These are phyloP conservation scores for Penicillium sp. DNA, from an alignment of 2,329 filamentous ascomycete species.

Conservation along the genomic window DNA sequence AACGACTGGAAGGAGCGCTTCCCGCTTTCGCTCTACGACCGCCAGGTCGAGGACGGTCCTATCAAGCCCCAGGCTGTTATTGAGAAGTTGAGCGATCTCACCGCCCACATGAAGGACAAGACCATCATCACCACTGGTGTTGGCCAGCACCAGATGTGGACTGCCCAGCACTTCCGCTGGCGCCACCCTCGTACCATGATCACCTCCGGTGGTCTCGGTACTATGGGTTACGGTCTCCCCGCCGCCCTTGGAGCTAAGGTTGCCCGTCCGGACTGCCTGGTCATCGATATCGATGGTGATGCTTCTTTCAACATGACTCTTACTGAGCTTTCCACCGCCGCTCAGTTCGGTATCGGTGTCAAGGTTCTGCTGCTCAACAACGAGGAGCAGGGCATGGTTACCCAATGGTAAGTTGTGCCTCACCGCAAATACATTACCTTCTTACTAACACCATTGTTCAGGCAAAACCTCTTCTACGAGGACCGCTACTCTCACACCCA, in stretches of 20 bases:
- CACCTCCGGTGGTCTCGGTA: slow-evolving; percentile 91
- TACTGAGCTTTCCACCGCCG: slow-evolving; percentile 88
- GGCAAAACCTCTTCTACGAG: slow-evolving; percentile 95
- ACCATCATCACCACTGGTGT: slow-evolving; percentile 93
- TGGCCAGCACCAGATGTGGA: slow-evolving; percentile 99
- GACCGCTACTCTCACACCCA: slow-evolving; percentile 91
- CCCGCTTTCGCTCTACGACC: slow-evolving; percentile 81
- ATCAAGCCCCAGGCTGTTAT: slow-evolving; percentile 97
- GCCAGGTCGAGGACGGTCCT: slow-evolving; percentile 69
- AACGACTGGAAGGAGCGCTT: slow-evolving; percentile 88
- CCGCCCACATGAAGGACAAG: slow-evolving; percentile 74
- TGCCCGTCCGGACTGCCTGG: slow-evolving; percentile 74
- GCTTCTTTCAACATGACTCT: slow-evolving; percentile 99
- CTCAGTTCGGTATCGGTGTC: slow-evolving; percentile 94
- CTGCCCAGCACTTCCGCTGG: slow-evolving; percentile 96
- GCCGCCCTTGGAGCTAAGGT: slow-evolving; percentile 96
- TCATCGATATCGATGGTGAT: slow-evolving; percentile 95
- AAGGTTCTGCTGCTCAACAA: slow-evolving; percentile 97
- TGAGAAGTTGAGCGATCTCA: slow-evolving; percentile 83
- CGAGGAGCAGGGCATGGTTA: slow-evolving; percentile 98
- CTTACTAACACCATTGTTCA: background rate
- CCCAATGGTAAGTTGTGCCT: slow-evolving; percentile 64
- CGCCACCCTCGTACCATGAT: slow-evolving; percentile 89
- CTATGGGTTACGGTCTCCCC: slow-evolving; percentile 94
- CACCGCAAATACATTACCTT: background rate